phyloP scores from a whole-genome alignment of 2,329 filamentous ascomycete genomes.

The Chaetothyriales sp. region DNA sequence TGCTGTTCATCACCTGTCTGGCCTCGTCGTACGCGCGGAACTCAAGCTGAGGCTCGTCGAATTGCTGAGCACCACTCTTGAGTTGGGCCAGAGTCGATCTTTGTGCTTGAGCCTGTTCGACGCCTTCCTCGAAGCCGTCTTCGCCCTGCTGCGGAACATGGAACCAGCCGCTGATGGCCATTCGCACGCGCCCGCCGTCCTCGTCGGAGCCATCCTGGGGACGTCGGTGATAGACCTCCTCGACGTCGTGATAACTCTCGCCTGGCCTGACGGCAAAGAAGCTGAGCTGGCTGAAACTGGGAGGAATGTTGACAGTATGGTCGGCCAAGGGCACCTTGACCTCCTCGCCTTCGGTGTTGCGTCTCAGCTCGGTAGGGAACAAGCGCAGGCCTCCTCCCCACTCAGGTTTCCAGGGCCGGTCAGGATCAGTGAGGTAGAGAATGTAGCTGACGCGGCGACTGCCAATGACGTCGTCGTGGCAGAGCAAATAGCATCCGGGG shows the following conservation, averaged over 20 bases:
- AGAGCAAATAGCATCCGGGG: conserved; percentile 85
- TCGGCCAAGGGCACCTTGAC: conserved; percentile 72
- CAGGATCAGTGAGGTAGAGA: conserved; percentile 85
- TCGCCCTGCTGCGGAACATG: conserved; percentile 94
- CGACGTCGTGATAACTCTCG: conserved; percentile 98
- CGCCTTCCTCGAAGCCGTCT: conserved; percentile 74
- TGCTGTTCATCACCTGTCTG: conserved; percentile 23
- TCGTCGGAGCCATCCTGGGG: conserved; percentile 38
- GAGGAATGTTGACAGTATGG: conserved; percentile 69
- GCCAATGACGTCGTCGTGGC: conserved; percentile 98
- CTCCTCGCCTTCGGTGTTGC: conserved; percentile 55
- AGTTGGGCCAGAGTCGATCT: conserved; percentile 87
- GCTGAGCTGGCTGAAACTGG: conserved; percentile 91
- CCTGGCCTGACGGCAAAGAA: conserved; percentile 98
- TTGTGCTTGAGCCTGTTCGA: conserved; percentile 76
- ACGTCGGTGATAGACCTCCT: conserved; percentile 74
- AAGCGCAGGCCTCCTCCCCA: conserved; percentile 89
- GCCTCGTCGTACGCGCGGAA: conserved; percentile 35
- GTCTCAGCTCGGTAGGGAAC: conserved; percentile 57
- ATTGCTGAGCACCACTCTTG: conserved; percentile 67
- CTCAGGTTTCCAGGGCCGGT: conserved; percentile 73
- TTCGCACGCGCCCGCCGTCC: conserved; percentile 55
- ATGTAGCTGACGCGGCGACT: conserved; percentile 93
- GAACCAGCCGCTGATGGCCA: conserved; percentile 98
- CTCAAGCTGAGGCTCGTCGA: conserved; percentile 62